Evolutionary conservation across 208 protist species (phyloP).

Genomic region (Leishmania lainsoni): DNA sequence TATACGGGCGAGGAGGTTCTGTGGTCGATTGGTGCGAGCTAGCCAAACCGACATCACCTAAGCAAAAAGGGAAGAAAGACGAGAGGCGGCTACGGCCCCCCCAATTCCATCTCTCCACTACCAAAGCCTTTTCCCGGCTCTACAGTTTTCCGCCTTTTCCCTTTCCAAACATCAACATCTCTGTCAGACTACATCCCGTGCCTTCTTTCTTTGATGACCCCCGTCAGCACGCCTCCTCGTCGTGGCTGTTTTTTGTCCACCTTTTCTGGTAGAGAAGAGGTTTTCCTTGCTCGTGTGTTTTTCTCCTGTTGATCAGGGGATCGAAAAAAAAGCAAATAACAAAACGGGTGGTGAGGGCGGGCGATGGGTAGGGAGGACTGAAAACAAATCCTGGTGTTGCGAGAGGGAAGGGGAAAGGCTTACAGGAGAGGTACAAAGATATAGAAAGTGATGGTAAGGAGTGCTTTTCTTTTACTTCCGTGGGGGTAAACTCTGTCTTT

Average conservation of each 20-base stretch:
- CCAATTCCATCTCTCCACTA: neutral
- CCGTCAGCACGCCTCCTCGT: neutral
- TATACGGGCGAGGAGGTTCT: neutral
- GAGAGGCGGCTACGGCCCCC: neutral
- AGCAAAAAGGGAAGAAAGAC: neutral
- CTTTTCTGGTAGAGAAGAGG: neutral
- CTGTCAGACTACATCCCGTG: neutral
- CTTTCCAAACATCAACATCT: neutral
- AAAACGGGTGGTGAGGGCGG: neutral
- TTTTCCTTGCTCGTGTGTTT: neutral
- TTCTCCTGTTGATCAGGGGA: neutral
- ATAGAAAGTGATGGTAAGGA: neutral
- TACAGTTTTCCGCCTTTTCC: neutral
- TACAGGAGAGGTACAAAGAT: neutral
- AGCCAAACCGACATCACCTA: neutral
- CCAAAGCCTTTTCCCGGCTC: neutral
- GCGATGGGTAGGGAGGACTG: neutral
- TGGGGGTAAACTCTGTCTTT: neutral
- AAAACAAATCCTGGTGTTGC: neutral
- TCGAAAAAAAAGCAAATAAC: neutral
- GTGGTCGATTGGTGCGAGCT: neutral
- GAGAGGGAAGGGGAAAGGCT: neutral
- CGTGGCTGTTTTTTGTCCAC: neutral
- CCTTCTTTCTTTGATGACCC: neutral
- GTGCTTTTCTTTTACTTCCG: neutral